Evolutionary conservation across 768 basidiomycete species (phyloP).

Genomic region (Russula sp.): DNA sequence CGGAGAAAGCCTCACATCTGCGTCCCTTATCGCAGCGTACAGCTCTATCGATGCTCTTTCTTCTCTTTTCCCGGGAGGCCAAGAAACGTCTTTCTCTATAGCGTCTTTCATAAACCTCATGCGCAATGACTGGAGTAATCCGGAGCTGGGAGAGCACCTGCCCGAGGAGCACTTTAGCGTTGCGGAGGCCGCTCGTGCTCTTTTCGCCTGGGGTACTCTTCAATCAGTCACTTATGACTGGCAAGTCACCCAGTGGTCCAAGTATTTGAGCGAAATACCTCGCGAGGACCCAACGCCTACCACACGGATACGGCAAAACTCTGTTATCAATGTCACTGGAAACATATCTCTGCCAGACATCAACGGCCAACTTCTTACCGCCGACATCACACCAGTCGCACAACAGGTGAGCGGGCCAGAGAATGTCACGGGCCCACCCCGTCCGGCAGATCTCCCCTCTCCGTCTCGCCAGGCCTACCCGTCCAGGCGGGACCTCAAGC

Average conservation of each 20-base stretch:
- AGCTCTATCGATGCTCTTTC: constrained; percentile 69
- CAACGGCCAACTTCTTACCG: constrained; percentile 67
- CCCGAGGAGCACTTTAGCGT: constrained; percentile 58
- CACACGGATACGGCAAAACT: constrained; percentile 26
- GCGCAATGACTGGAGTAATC: constrained; percentile 65
- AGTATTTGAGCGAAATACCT: constrained; percentile 56
- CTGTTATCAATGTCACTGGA: constrained; percentile 65
- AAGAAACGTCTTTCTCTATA: constrained; percentile 75
- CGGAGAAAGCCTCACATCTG: constrained; percentile 69
- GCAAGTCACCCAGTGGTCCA: constrained; percentile 67
- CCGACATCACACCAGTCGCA: constrained; percentile 52
- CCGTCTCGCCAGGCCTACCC: constrained; percentile 11
- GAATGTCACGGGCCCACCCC: constrained; percentile 26
- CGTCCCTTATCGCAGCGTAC: constrained; percentile 65
- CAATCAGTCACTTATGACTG: constrained; percentile 78
- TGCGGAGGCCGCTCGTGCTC: constrained; percentile 56
- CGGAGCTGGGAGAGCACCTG: constrained; percentile 41
- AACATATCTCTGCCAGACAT: constrained; percentile 63
- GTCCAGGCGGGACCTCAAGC: constrained; percentile 48
- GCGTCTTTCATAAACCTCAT: constrained; percentile 75
- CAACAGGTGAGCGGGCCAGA: constrained; percentile 35
- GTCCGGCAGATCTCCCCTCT: constrained; percentile 20
- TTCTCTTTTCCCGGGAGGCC: constrained; percentile 64
- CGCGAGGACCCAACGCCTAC: constrained; percentile 40
- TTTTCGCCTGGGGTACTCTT: constrained; percentile 73